Evolutionary conservation across 2,329 filamentous ascomycete species (phyloP), one percentile per base, ranked within the genome.

Genomic region (Aspergillus calidoustus): DNA sequence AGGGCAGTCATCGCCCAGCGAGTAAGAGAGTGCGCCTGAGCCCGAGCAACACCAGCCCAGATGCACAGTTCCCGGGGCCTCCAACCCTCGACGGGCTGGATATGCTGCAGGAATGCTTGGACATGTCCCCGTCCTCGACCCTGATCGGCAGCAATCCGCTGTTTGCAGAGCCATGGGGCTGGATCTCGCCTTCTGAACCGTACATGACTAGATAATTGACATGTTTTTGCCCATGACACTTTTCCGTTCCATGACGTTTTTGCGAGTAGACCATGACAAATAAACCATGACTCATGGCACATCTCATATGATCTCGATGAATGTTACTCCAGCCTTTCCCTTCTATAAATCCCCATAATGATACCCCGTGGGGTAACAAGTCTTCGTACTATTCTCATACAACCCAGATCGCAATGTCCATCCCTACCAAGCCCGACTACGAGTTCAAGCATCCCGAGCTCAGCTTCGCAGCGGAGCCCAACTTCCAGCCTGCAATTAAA

Each of bases 401-500:
- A 19, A 19, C 19, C 9, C 44, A 4, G 23, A 54, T 11, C 19
- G 19, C 19, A 19, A 38, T 54, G 51, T 41, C 51, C 22, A 41
- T 43, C 51, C 15, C 23, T 3, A 52, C 23, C 15, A 52, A 52
- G n/a, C 7, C 23, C 17, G 51, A 54, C 19, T 31, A 54, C 34
- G 11, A 22, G 13, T 54, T 54, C 30, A 43, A 11, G 17, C 31
- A 54, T 31, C 31, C 31, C 30, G 28, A 54, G 28, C 51, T 54
- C 30, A 38, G 17, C 51, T 54, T 41, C 19, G 51, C 38, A 7
- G 51, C 51, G 7, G 34, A 38, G 30, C 51, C 51, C 31, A 54
- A 54, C 30, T 54, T 54, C 28, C 51, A 54, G 38, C 51, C 51
- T 8, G 30, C 30, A 8, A 54, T 54, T 31, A 54, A 54, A 43